A percentile compares a stretch with the other conserved stretches of the same genome.
These are phyloP conservation scores for Samsoniella hepiali DNA, from an alignment of 2,329 filamentous ascomycete species.

Conservation along the genomic window DNA sequence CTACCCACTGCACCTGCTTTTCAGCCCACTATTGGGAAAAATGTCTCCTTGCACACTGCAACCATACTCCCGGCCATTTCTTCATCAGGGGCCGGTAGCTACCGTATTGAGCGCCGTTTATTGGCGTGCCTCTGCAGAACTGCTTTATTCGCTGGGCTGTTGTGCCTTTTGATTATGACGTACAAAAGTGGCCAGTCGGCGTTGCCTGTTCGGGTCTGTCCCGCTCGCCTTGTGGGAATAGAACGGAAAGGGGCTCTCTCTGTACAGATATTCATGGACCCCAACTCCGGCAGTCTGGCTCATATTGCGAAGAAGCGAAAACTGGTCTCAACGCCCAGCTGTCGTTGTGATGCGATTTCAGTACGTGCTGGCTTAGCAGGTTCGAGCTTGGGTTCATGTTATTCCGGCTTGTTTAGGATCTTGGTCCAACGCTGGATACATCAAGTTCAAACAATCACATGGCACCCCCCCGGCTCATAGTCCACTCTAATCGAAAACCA, in stretches of 20 bases:
- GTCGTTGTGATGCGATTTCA: not conserved
- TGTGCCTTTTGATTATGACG: not conserved
- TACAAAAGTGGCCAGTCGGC: not conserved
- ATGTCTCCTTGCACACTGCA: not conserved
- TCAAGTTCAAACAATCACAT: not conserved
- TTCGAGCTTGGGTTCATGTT: not conserved
- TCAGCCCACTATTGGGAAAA: not conserved
- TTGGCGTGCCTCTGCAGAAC: not conserved
- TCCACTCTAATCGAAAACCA: not conserved
- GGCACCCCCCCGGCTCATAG: not conserved
- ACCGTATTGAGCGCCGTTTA: not conserved
- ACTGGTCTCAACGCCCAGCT: not conserved
- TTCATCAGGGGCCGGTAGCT: not conserved
- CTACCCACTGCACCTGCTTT: not conserved
- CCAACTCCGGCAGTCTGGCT: not conserved
- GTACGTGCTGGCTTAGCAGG: not conserved
- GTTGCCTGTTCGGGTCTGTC: not conserved
- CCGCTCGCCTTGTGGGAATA: conserved; percentile 1
- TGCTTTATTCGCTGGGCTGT: not conserved
- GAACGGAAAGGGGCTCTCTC: not conserved
- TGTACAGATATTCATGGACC: not conserved
- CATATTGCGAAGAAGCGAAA: no score
- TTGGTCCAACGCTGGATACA: not conserved
- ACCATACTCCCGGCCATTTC: not conserved
- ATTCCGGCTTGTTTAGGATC: not conserved